Evolutionary conservation across 768 basidiomycete species (phyloP), one percentile per base, ranked within the genome.

Genomic region (Rhizopogon rudus): DNA sequence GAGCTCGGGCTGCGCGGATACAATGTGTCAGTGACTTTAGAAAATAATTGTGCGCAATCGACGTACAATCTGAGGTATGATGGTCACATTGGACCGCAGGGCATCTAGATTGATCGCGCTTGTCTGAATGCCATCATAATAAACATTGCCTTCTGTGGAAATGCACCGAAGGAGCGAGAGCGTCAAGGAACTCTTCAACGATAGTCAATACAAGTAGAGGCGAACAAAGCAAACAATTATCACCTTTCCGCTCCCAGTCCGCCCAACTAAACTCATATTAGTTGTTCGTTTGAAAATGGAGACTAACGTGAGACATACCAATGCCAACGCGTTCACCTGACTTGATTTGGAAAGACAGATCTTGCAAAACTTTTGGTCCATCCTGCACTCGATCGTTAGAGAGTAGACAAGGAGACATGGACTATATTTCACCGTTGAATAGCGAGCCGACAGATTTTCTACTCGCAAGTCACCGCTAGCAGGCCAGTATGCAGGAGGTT

Each of bases 401-500:
- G 16, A 33, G 17, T 12, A 35, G 40, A n/a, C 20, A 7, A 20
- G 16, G 9, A 35, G 22, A 33, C 13, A 25, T 5, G n/a, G 29
- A 17, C 9, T 31, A 37, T 33, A 28, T 43, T 66, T 25, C 57
- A 73, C 73, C 3, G 52, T 40, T 22, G 76, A 76, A 57, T 81
- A 81, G 41, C 72, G 67, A 0, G 84, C 83, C 12, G 73, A 77
- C 4, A 85, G 67, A 33, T 77, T 73, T 56, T 84, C 77, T 1
- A 82, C 77, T 3, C 67, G 61, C n/a, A 85, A 68, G 12, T 74
- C 68, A 1, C 84, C 84, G 29, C 78, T 79, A 1, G 83, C 73
- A 4, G 84, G 84, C 84, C 84, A 86, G 54, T 82, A 79, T 0
- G 84, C 83, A 5, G 84, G 82, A 3, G 84, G 84, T n/a, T 74